These are phyloP conservation scores for Wickerhamia fluorescens DNA, from an alignment of 805 yeast genomes.

Conservation along the genomic window DNA sequence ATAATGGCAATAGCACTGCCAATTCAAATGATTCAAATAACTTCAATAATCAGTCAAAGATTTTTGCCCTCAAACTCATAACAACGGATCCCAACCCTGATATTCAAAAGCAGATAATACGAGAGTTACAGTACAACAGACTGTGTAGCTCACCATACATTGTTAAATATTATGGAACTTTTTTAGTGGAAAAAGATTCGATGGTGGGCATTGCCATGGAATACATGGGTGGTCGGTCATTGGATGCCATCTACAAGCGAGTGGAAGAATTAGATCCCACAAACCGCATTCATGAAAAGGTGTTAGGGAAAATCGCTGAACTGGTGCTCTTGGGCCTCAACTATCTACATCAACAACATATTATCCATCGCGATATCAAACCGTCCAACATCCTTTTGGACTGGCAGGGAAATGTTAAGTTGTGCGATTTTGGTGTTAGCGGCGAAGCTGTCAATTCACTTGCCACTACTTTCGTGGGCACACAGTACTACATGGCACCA, in stretches of 20 bases:
- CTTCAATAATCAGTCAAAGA: slow-evolving; percentile 39
- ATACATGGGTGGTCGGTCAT: slow-evolving; percentile 87
- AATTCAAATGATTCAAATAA: too few species aligned
- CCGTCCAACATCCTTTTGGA: slow-evolving; percentile 89
- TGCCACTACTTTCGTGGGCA: slow-evolving; percentile 95
- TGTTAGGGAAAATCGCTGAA: slow-evolving; percentile 83
- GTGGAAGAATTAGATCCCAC: slow-evolving; percentile 57
- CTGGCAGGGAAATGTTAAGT: slow-evolving; percentile 70
- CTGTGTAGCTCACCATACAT: slow-evolving; percentile 77
- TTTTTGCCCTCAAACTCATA: slow-evolving; percentile 79
- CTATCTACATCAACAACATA: slow-evolving; percentile 78
- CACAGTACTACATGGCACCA: slow-evolving; percentile 98
- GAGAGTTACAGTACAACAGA: slow-evolving; percentile 86
- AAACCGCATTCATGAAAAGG: slow-evolving; percentile 88
- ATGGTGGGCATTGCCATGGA: slow-evolving; percentile 95
- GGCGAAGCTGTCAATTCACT: slow-evolving; percentile 94
- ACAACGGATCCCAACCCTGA: slow-evolving; percentile 77
- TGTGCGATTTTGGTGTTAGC: slow-evolving; percentile 96
- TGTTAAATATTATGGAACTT: slow-evolving; percentile 90
- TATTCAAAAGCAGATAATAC: slow-evolving; percentile 78
- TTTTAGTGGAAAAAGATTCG: slow-evolving; percentile 65
- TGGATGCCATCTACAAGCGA: slow-evolving; percentile 84
- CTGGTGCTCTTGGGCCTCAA: slow-evolving; percentile 79
- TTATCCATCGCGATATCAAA: slow-evolving; percentile 92
- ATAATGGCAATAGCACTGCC: too few species aligned